Evolutionary conservation across 306 rosid species (phyloP), one percentile per base, ranked within the genome.

Genomic region (Trifolium pratense): DNA sequence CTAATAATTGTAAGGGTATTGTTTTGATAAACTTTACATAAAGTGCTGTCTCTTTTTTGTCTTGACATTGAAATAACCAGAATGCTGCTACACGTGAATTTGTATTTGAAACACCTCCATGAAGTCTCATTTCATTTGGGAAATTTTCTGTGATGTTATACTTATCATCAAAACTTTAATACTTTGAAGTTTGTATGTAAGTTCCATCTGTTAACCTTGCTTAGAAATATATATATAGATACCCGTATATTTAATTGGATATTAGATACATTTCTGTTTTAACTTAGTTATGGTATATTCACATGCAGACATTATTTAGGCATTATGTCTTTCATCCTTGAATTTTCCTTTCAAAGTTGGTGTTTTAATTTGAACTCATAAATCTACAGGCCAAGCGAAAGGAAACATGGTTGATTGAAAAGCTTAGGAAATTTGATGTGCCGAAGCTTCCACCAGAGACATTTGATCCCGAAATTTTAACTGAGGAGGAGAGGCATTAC

Each of bases 401-500:
- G 84, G 98, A 93, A 82, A 75, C 51, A 52, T 91, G 97, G 98
- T 74, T 93, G 84, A 91, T 93, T 67, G 97, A 91, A 79, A 93
- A 91, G 77, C 83, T 93, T 81, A 81, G 85, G 75, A 93, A 93
- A 79, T 91, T 77, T 72, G 86, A 87, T 82, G 72, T 91, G 32
- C 81, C 89, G 43, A 91, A 86, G 82, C 64, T 77, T 61, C 81
- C 90, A 7, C 32, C 84, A 16, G 96, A 93, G 79, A 80, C 67
- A 37, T 82, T 85, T 81, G 98, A 93, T 81, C 98, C 97, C 52
- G 98, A 93, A 85, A 87, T 85, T 75, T 80, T 93, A 63, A 89
- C 97, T 14, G 92, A 90, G 81, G 98, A 93, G 78, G 98, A 93
- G 84, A 89, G 81, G 68, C 98, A 93, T 86, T 93, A 82, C 84